Conservation (phyloP, 495 filamentous ascomycete genomes). For the Jackrogersella multiformis region DNA sequence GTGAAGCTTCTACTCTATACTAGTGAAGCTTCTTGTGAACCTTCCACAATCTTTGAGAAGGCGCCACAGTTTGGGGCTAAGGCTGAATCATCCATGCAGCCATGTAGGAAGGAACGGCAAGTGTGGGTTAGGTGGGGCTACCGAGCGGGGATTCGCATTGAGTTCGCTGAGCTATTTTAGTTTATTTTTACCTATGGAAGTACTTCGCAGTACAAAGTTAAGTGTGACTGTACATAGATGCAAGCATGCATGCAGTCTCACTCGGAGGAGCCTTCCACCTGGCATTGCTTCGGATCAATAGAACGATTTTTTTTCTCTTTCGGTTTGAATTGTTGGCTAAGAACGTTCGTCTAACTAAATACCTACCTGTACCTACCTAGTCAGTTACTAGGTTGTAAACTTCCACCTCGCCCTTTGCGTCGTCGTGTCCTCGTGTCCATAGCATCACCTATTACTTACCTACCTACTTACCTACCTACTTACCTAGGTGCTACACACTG, state of each 20-base stretch:
- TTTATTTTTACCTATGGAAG: constrained; percentile 14
- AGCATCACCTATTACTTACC: too few species aligned
- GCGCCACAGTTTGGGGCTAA: constrained; percentile 6
- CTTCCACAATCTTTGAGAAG: neutral
- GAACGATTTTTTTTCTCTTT: too few species aligned
- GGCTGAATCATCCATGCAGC: constrained; percentile 15
- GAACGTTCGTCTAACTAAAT: too few species aligned
- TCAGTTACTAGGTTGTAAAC: too few species aligned
- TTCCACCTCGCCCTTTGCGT: constrained; percentile 39
- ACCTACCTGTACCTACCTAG: too few species aligned
- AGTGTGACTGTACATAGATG: constrained; percentile 16
- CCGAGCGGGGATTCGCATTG: constrained; percentile 15
- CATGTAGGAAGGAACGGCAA: neutral
- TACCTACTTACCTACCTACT: too few species aligned
- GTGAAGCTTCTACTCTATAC: too few species aligned
- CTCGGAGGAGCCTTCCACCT: constrained; percentile 19
- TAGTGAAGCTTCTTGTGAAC: too few species aligned
- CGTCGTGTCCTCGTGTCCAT: too few species aligned
- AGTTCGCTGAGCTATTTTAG: constrained; percentile 1
- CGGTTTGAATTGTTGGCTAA: constrained; percentile 41
- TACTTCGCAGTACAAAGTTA: constrained; percentile 18
- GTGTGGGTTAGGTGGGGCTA: constrained; percentile 15
- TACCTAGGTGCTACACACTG: too few species aligned
- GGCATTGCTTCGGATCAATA: constrained; percentile 37
- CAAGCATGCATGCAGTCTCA: constrained; percentile 2